Evolutionary conservation across 2,329 filamentous ascomycete species (phyloP).

Genomic region (Colletotrichum simmondsii): DNA sequence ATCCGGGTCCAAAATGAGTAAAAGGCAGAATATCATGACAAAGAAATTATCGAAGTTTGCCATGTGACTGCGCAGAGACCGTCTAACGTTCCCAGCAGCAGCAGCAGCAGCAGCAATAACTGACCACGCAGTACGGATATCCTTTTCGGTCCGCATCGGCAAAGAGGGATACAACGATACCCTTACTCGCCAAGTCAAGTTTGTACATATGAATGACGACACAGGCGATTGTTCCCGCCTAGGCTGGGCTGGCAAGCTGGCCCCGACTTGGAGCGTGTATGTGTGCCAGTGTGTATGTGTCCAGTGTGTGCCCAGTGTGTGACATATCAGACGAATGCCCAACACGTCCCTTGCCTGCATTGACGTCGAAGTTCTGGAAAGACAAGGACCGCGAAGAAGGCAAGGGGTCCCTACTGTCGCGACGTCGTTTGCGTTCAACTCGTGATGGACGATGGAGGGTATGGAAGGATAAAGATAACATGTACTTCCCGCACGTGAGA

Average conservation of each 20-base stretch:
- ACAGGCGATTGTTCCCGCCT: background rate
- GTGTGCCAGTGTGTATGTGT: too few species aligned
- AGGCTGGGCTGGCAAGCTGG: background rate
- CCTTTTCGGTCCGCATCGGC: background rate
- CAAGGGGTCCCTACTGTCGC: conserved; percentile 8
- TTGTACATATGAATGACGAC: background rate
- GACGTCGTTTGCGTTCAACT: background rate
- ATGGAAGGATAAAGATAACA: background rate
- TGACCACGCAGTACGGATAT: too few species aligned
- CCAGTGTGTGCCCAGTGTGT: too few species aligned
- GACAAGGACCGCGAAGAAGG: background rate
- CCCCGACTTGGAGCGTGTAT: too few species aligned
- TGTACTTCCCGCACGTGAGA: too few species aligned
- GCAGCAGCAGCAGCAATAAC: background rate
- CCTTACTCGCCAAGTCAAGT: too few species aligned
- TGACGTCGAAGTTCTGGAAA: conserved; percentile 27
- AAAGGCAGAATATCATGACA: background rate
- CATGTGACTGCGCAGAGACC: background rate
- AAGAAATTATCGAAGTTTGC: background rate
- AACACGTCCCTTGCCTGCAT: conserved; percentile 2
- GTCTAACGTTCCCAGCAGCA: background rate
- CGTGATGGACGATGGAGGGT: background rate
- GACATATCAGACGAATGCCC: conserved; percentile 19
- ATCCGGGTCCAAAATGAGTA: background rate
- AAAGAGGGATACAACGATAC: background rate